Conservation (phyloP, 768 basidiomycete species). For the Artomyces pyxidatus region DNA sequence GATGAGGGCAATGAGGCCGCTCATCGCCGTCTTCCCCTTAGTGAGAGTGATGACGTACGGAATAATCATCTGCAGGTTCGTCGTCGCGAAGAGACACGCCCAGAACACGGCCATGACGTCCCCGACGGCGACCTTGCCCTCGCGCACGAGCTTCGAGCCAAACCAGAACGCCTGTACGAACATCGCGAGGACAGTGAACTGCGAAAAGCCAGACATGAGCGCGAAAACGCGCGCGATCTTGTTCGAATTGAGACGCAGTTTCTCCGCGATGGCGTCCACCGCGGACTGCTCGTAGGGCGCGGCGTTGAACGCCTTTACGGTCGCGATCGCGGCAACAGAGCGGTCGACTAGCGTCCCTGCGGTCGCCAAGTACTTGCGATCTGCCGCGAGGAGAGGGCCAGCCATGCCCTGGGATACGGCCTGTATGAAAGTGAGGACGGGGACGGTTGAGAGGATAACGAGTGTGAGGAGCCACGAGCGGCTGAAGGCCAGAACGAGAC, state of each 20-base stretch:
- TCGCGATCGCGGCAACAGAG: constrained; percentile 66
- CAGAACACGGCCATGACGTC: constrained; percentile 94
- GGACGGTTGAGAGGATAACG: constrained; percentile 87
- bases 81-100: constrained; percentile 89
- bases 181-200: constrained; percentile 84
- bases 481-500: constrained; percentile 76
- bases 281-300: constrained; percentile 43
- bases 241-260: constrained; percentile 38
- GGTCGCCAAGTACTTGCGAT: constrained; percentile 58
- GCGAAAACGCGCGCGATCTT: constrained; percentile 71
- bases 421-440: constrained; percentile 71
- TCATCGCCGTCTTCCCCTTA: constrained; percentile 80
- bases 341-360: constrained; percentile 78
- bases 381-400: constrained; percentile 55
- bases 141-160: constrained; percentile 75
- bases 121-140: constrained; percentile 59
- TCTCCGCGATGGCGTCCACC: constrained; percentile 36
- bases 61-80: constrained; percentile 80
- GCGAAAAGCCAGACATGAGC: constrained; percentile 51
- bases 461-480: constrained; percentile 80
- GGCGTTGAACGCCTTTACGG: constrained; percentile 92
- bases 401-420: constrained; percentile 63
- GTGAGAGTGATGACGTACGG: constrained; percentile 71
- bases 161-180: constrained; percentile 98
- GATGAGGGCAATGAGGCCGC: constrained; percentile 53